Percentiles rank a stretch among this genome's conserved stretches.
Evolutionary conservation across 805 yeast species (phyloP).

Genomic region (Candida quercuum): DNA sequence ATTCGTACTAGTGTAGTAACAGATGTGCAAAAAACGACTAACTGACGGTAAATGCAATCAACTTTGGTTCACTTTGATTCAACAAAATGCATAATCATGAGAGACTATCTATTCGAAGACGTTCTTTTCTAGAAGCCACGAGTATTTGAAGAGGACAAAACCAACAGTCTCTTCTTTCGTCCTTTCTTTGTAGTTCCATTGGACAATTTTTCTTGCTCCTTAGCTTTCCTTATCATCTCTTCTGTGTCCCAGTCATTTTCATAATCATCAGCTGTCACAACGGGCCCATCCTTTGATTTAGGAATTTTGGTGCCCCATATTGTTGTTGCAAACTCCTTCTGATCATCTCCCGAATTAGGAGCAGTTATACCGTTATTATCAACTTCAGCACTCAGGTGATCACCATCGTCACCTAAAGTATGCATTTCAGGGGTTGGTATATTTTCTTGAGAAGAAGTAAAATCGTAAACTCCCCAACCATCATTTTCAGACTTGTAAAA

Average conservation of each 20-base stretch:
- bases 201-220: slow-evolving; percentile 4
- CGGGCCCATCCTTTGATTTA: slow-evolving; percentile 24
- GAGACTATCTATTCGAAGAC: too few relatives aligned
- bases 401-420: slow-evolving; percentile 23
- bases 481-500: slow-evolving; percentile 56
- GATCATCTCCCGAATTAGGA: too few relatives aligned
- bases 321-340: slow-evolving; percentile 39
- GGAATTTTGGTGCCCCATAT: slow-evolving; percentile 68
- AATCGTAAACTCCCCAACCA: slow-evolving; percentile 32
- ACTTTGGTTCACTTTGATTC: too few relatives aligned
- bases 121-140: slow-evolving; percentile 1
- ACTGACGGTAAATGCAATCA: too few relatives aligned
- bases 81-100: neutral
- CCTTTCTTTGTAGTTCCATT: slow-evolving; percentile 16
- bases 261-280: slow-evolving; percentile 24
- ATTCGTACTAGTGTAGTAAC: too few relatives aligned
- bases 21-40: too few relatives aligned
- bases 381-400: too few relatives aligned
- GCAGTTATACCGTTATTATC: too few relatives aligned
- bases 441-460: slow-evolving; percentile 2
- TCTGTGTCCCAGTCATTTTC: slow-evolving; percentile 27
- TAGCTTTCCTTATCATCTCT: slow-evolving; percentile 17
- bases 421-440: slow-evolving; percentile 18
- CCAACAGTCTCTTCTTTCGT: slow-evolving; percentile 14
- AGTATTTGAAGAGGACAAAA: slow-evolving; percentile 11